phyloP scores from a whole-genome alignment of 2,329 filamentous ascomycete species.

The Ophiostoma piceae region DNA sequence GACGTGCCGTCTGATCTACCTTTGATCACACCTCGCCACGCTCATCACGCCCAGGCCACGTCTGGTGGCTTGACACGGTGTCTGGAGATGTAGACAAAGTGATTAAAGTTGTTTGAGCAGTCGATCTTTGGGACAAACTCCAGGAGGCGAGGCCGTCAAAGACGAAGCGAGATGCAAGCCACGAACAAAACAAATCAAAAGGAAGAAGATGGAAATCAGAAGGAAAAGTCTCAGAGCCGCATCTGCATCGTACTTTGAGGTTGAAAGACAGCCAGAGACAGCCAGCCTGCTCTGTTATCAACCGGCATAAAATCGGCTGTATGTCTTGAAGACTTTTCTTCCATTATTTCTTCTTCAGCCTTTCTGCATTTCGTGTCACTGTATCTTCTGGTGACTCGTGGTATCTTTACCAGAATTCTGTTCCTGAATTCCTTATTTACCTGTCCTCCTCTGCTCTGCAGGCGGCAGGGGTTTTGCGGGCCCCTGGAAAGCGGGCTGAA shows the following conservation, averaged over 20 bases:
- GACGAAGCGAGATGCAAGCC: not conserved
- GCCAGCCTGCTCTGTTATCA: constrained; percentile 3
- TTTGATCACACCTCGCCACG: constrained; percentile 8
- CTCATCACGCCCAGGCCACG: not conserved
- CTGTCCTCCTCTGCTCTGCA: not conserved
- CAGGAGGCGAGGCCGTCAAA: not conserved
- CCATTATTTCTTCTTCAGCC: constrained; percentile 1
- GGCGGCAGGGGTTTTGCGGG: not conserved
- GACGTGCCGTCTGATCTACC: constrained; percentile 1
- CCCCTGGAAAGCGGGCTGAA: constrained; percentile 14
- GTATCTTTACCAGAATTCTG: not conserved
- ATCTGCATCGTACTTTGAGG: not conserved
- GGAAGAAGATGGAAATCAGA: not conserved
- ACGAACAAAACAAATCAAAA: not conserved
- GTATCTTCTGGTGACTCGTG: not conserved
- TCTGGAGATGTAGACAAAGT: not conserved
- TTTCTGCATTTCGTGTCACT: not conserved
- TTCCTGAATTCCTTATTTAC: not conserved
- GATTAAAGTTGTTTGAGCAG: constrained; percentile 4
- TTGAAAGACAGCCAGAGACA: not conserved
- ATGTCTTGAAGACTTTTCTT: constrained; percentile 13
- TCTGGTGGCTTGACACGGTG: constrained; percentile 2
- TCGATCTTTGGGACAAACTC: not conserved
- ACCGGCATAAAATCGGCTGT: constrained; percentile 5
- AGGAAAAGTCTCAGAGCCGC: not conserved